Evolutionary conservation across 2,329 filamentous ascomycete genomes (phyloP), one percentile per base, ranked within the genome.

Genomic region (Nemania sp.): DNA sequence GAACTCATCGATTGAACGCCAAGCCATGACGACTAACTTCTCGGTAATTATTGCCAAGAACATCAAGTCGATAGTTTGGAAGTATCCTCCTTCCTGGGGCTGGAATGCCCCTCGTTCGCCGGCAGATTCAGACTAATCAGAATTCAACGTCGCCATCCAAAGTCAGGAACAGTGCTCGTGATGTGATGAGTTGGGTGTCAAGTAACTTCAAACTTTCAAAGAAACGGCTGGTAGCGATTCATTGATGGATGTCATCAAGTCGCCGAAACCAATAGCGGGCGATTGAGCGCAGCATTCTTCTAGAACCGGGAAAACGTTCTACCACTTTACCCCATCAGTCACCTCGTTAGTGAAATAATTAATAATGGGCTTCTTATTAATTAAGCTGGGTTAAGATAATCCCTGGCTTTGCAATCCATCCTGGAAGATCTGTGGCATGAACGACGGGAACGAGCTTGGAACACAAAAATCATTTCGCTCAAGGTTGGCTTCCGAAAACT

Each of bases 1-100:
- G 26, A 34, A 31, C 37, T 44, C 37, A 52, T 49, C 24, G 17
- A 36, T 44, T 24, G 17, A n/a, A 22, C 31, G 55, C 49, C 56
- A 52, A 56, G 52, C 39, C 20, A 40, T n/a, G 30, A 45, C 40
- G 28, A 39, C 23, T 48, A 55, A 57, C 33, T 36, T 43, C 44
- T 58, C 52, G 43, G 56, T 58, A 56, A 56, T 56, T 47, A 40
- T 8, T 28, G 52, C 52, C 52, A 59, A 56, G 56, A 50, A 8
- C 17, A 26, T 28, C n/a, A 44, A 14, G 28, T 34, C 31, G 20
- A 43, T 44, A 24, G 22, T 52, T 17, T 42, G 49, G 55, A 40
- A 39, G 22, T 24, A 45, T 19, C 22, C 31, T 39, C 36, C 37
- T 15, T 40, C 44, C 14, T 37, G 49, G 39, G 39, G 37, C 31